Base-by-base conservation (phyloP, 805 yeast genomes). In the Saturnispora ahearnii region DNA sequence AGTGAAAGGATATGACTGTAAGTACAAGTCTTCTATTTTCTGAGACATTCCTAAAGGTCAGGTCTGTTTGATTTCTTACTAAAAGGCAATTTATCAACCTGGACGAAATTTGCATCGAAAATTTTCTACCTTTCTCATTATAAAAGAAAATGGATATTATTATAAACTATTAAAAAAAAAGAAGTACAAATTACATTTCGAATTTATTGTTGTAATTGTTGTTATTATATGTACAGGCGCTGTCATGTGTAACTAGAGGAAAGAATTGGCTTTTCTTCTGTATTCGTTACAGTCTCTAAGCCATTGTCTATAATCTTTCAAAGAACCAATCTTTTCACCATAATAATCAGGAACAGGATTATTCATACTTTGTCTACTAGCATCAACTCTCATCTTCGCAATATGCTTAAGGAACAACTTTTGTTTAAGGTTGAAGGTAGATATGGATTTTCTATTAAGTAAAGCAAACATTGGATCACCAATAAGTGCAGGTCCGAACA, bases 311-410 rank as follows among this genome's bases (percentile, higher is more conserved):
- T 93, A 93, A 56, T 81, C 90, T 58, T 79, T 78, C 62, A 91
- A 68, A 48, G 95, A 84, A 48, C 88, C 87, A 54, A 93, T 90
- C 67, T 87, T 87, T 70, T 93, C 99, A 38, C 99, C 99, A 64
- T 93, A 93, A 69, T 89, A 93, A 67, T 93, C 99, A n/a, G 97
- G 96, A 44, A 93, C 95, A 12, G 98, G 98, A 68, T 91, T 93
- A 49, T 86, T 77, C 68, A 89, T 84, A 61, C 89, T 80, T 69
- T 90, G 96, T 50, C 85, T 80, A 18, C 90, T 77, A 21, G 99
- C 96, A 70, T 93, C 96, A 30, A 90, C 97, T 60, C 99, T 76
- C 67, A 88, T 84, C 51, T 73, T 73, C 58, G 77, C 79, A 55
- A 93, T 76, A 62, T 80, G 91, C 56, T 77, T 76, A 63, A 91